Evolutionary conservation across 2,329 filamentous ascomycete species (phyloP).

Genomic region (Epicoccum sorghinum): DNA sequence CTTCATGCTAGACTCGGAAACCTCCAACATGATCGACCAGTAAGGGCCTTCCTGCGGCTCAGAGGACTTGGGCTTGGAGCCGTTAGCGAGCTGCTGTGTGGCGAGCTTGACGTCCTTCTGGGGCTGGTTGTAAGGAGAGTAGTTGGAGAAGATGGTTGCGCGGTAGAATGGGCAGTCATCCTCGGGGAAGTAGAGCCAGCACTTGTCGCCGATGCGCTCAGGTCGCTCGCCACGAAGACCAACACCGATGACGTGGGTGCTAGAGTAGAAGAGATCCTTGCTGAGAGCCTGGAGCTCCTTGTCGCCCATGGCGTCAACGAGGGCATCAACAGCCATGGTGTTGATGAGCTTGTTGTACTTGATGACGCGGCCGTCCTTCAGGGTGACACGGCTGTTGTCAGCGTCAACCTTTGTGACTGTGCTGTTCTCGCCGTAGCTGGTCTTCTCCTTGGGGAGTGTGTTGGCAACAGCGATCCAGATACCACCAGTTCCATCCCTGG

Average conservation of each 20-base stretch:
- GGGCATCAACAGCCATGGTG: slow-evolving; percentile 93
- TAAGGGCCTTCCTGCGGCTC: slow-evolving; percentile 88
- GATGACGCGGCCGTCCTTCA: slow-evolving; percentile 85
- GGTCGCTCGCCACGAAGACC: slow-evolving; percentile 90
- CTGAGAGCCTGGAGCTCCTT: slow-evolving; percentile 80
- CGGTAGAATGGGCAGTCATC: slow-evolving; percentile 99
- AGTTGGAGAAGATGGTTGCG: slow-evolving; percentile 99
- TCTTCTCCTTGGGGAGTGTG: slow-evolving; percentile 91
- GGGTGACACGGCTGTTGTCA: slow-evolving; percentile 78
- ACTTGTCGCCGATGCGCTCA: slow-evolving; percentile 98
- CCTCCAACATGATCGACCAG: slow-evolving; percentile 99
- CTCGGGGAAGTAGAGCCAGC: slow-evolving; percentile 99
- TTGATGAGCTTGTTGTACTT: slow-evolving; percentile 91
- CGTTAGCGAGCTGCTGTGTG: slow-evolving; percentile 83
- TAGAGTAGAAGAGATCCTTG: slow-evolving; percentile 95
- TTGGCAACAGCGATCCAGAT: slow-evolving; percentile 98
- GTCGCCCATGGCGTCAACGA: slow-evolving; percentile 87
- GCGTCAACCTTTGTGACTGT: slow-evolving; percentile 87
- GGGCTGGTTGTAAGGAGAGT: slow-evolving; percentile 98
- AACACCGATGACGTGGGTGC: slow-evolving; percentile 95
- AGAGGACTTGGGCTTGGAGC: slow-evolving; percentile 75
- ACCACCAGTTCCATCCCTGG: slow-evolving; percentile 91
- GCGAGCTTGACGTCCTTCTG: slow-evolving; percentile 80
- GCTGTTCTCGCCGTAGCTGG: slow-evolving; percentile 83
- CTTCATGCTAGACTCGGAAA: slow-evolving; percentile 96